These are phyloP conservation scores for Xylaria polymorpha DNA, from an alignment of 2,329 filamentous ascomycete genomes.

Conservation along the genomic window DNA sequence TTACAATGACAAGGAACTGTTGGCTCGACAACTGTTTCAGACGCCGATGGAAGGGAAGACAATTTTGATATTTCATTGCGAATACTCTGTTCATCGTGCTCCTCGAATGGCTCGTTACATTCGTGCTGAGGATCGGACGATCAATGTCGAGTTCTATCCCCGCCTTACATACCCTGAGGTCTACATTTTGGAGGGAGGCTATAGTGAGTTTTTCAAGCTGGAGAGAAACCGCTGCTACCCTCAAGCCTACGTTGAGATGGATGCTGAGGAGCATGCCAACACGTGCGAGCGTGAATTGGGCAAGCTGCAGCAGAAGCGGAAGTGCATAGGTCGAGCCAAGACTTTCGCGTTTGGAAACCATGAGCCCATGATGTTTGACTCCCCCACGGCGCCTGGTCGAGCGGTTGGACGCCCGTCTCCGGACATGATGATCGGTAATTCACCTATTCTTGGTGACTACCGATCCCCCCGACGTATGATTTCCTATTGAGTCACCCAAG, in stretches of 20 bases:
- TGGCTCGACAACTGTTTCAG: conserved; percentile 82
- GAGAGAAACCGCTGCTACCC: conserved; percentile 87
- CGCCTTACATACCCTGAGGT: conserved; percentile 94
- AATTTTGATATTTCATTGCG: conserved; percentile 93
- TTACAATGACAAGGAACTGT: conserved; percentile 93
- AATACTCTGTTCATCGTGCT: conserved; percentile 96
- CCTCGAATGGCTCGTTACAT: conserved; percentile 96
- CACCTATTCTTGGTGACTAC: conserved; percentile 60
- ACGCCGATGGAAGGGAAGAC: conserved; percentile 75
- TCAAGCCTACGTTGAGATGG: conserved; percentile 97
- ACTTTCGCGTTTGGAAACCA: conserved; percentile 95
- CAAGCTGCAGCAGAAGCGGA: conserved; percentile 85
- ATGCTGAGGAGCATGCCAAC: conserved; percentile 86
- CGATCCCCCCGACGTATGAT: conserved; percentile 70
- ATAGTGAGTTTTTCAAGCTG: conserved; percentile 89
- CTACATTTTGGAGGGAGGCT: conserved; percentile 96
- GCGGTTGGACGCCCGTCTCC: conserved; percentile 55
- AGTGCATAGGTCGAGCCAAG: conserved; percentile 86
- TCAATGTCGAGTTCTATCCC: conserved; percentile 89
- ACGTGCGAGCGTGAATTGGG: conserved; percentile 96
- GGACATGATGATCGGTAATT: conserved; percentile 59
- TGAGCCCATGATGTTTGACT: conserved; percentile 65
- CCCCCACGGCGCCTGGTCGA: conserved; percentile 67
- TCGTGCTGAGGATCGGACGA: conserved; percentile 85
- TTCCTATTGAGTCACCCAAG: conserved; percentile 61